Evolutionary conservation across 2,329 filamentous ascomycete species (phyloP), one percentile per base, ranked within the genome.

Genomic region (Xylariales sp.): DNA sequence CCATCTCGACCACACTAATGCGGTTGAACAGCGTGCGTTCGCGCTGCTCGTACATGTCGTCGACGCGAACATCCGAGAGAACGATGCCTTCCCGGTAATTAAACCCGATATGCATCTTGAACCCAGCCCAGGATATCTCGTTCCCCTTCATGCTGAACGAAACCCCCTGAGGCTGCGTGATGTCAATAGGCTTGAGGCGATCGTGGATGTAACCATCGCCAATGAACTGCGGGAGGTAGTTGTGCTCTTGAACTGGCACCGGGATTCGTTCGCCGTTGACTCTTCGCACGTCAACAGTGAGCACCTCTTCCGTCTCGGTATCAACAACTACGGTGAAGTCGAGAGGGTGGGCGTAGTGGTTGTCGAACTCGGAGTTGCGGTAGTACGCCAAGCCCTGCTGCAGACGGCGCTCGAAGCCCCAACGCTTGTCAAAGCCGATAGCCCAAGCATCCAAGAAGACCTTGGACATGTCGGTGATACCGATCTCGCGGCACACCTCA

Each of bases 301-400:
- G 53, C 18, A 74, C 65, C 42, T 70, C 60, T 40, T 62, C 53
- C 17, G 60, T 71, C 27, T 62, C 55, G 1, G 65, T 64, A 45
- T 74, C 69, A 60, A 73, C 64, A 6, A 74, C 54, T 13, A 61
- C 60, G 24, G 61, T 62, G 28, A 67, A 58, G 21, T 63, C 63
- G 15, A 74, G 52, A 3, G 71, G 71, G 40, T 66, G 86, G 2
- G 76, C 78, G 55, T 87, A 88, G 58, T 88, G 83, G 50, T 72
- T 79, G 60, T 90, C 85, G 47, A 85, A 80, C 12, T 78, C 54
- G 42, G 85, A 76, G 24, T 81, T 83, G 27, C 86, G 78, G 56
- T 88, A 90, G 65, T 90, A 90, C 74, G 88, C 86, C 19, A 91
- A 66, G 11, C 84, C 86, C 65, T 91, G 86, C 62, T 91, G 86